These are phyloP conservation scores for Sporisorium scitamineum DNA, from an alignment of 1,284 basidiomycete species.

Conservation along the genomic window DNA sequence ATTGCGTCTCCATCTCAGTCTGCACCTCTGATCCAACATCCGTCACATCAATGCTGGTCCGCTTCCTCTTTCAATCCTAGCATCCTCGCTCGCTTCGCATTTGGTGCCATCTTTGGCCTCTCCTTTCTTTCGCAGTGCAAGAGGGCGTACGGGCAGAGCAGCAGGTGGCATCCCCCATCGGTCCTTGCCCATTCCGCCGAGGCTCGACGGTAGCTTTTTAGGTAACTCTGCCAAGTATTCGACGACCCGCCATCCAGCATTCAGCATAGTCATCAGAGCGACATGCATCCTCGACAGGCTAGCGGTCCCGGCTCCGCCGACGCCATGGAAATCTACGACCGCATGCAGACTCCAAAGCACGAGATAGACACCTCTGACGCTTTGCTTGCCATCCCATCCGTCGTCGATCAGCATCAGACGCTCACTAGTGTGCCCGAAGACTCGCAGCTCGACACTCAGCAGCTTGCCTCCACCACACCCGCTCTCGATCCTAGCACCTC, in stretches of 20 bases:
- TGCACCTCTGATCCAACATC: neutral
- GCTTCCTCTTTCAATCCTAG: neutral
- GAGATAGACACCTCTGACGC: slow-evolving; percentile 41
- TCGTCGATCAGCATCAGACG: slow-evolving; percentile 24
- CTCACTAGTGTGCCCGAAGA: slow-evolving; percentile 59
- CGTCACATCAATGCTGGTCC: slow-evolving; percentile 27
- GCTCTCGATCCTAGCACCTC: slow-evolving; percentile 14
- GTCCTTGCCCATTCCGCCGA: neutral
- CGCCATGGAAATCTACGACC: slow-evolving; percentile 57
- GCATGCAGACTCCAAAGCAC: slow-evolving; percentile 50
- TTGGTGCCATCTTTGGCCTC: neutral
- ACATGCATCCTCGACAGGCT: slow-evolving; percentile 43
- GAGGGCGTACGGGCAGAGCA: neutral
- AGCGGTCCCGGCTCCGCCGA: slow-evolving; percentile 57
- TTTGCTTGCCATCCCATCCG: slow-evolving; percentile 20
- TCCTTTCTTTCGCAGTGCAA: neutral
- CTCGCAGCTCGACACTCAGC: slow-evolving; percentile 41
- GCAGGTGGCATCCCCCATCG: neutral
- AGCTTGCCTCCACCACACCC: slow-evolving; percentile 6
- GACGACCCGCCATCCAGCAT: neutral
- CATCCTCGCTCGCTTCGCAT: neutral
- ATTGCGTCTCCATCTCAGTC: neutral
- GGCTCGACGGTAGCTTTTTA: neutral
- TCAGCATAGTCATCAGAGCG: slow-evolving; percentile 1
- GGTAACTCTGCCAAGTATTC: neutral